Conservation (phyloP, 2,329 filamentous ascomycete species). For the Pyrenophora graminea region DNA sequence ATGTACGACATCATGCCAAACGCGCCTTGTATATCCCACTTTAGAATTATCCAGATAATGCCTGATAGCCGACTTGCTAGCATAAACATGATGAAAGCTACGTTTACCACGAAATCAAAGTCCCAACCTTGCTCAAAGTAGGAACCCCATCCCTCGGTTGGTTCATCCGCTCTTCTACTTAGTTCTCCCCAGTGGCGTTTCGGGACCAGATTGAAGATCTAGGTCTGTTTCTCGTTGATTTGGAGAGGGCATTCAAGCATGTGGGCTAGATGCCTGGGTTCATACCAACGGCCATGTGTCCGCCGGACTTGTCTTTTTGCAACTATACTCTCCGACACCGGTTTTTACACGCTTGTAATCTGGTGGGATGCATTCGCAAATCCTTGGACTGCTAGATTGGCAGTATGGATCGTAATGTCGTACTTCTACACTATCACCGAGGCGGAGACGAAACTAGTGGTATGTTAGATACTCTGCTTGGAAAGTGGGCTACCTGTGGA, state of each 20-base stretch:
- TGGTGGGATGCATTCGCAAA: neutral
- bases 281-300: neutral
- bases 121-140: neutral
- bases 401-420: neutral
- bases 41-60: neutral
- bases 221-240: neutral
- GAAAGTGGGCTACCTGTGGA: too few relatives aligned
- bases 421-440: neutral
- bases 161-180: rapidly evolving
- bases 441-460: neutral
- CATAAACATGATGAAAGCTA: neutral
- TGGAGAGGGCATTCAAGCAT: neutral
- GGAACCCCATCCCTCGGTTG: neutral
- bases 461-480: neutral
- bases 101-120: neutral
- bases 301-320: neutral
- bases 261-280: neutral
- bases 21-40: neutral
- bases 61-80: neutral
- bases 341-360: neutral
- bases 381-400: neutral
- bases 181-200: neutral
- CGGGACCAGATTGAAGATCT: neutral
- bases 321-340: neutral
- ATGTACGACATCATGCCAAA: neutral